phyloP scores from a whole-genome alignment of 2,329 filamentous ascomycete genomes.

The Cadophora sp. region DNA sequence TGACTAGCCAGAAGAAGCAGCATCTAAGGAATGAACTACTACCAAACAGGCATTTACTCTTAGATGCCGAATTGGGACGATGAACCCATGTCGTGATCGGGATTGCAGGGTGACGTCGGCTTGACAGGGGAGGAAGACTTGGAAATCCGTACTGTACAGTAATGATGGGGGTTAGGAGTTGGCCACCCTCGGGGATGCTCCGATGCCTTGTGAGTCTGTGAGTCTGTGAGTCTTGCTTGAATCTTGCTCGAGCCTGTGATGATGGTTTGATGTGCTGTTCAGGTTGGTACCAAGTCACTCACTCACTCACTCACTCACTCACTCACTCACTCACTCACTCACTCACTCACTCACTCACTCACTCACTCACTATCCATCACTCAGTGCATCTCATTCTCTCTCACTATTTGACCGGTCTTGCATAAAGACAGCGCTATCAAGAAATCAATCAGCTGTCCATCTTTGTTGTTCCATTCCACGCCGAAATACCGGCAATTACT shows the following conservation, averaged over 20 bases:
- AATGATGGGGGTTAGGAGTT: background rate
- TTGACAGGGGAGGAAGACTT: conserved; percentile 1
- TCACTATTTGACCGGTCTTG: conserved; percentile 2
- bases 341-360: background rate
- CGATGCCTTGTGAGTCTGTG: background rate
- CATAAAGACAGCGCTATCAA: background rate
- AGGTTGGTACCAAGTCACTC: background rate
- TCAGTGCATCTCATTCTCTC: background rate
- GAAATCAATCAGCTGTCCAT: background rate
- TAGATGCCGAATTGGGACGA: conserved; percentile 1
- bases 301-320: too few species aligned
- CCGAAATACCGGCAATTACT: background rate
- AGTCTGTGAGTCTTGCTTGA: background rate
- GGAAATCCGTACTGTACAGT: too few species aligned
- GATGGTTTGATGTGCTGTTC: background rate
- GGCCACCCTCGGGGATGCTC: background rate
- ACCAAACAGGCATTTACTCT: background rate
- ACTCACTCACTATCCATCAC: background rate
- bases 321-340: too few species aligned
- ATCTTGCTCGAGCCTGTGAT: background rate
- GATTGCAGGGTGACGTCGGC: conserved; percentile 1
- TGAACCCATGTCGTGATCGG: background rate
- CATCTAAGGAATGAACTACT: background rate
- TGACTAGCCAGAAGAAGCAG: conserved; percentile 5
- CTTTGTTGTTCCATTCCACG: background rate